Percentiles rank a stretch among this genome's conserved stretches.
Conservation (phyloP, 306 rosid species). For the Psophocarpus tetragonolobus region DNA sequence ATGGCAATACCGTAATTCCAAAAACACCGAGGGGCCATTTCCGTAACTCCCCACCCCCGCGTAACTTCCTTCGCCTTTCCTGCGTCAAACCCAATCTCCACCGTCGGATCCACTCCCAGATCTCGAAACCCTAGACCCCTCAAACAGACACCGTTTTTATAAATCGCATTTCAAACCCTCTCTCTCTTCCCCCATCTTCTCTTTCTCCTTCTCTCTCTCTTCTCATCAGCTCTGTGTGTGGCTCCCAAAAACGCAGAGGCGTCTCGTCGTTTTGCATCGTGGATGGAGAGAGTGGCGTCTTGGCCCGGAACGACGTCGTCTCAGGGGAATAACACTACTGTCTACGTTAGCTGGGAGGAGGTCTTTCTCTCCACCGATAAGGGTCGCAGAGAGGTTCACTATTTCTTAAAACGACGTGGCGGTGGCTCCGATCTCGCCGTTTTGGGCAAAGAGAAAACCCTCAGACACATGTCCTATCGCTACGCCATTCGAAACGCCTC, state of each 20-base stretch:
- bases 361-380: constrained; percentile 52
- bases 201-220: not conserved
- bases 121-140: constrained; percentile 71
- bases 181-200: not conserved
- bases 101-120: constrained; percentile 54
- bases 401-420: constrained; percentile 51
- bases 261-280: not conserved
- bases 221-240: not conserved
- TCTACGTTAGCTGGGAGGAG: constrained; percentile 75
- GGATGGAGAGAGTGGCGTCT: constrained; percentile 53
- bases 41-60: not conserved
- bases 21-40: not conserved
- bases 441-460: constrained; percentile 75
- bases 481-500: constrained; percentile 44
- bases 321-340: not conserved
- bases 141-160: constrained; percentile 17
- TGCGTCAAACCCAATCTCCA: constrained; percentile 31
- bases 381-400: constrained; percentile 78
- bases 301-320: constrained; percentile 35
- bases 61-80: constrained; percentile 62
- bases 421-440: constrained; percentile 82
- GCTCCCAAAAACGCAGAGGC: constrained; percentile 12
- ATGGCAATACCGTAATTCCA: constrained; percentile 10
- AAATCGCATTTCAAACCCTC: constrained; percentile 38
- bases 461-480: constrained; percentile 70